Evolutionary conservation across 192 early-diverging fungal genomes (phyloP), one percentile per base, ranked within the genome.

Genomic region (Gryganskiella cystojenkinii): DNA sequence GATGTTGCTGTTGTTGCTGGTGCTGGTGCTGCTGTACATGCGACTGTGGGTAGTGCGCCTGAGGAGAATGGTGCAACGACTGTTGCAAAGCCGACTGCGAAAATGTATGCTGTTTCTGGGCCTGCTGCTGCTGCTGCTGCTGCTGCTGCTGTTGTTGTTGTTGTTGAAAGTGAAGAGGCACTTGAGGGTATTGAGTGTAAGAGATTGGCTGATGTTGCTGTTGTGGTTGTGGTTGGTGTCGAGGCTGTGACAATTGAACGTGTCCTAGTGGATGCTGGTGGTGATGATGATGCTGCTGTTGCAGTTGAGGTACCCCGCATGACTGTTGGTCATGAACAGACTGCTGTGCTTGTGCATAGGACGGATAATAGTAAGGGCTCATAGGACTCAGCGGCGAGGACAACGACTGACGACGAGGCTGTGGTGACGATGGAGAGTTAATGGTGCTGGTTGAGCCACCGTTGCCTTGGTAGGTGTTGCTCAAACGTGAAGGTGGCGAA

Each of bases 161-260:
- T 31, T 43, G 44, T 35, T 70, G 67, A 7, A 65, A 34, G 19
- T 53, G 54, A 30, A 47, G 42, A 6, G 65, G 65, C 7, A 57
- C 24, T 7, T 67, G 65, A 25, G 53, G 45, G 30, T 72, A 64
- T 45, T 57, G 61, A 19, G 61, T 33, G 45, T 71, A 51, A 24
- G 49, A 22, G 3, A 63, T 58, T 59, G 66, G 5, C 8, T 49
- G 33, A 42, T 53, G 37, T 13, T 40, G 37, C 37, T 40, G 37
- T 40, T 40, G 37, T 40, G 5, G 37, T 40, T 40, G 37, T 40
- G 5, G 37, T 13, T 5, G 13, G 37, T 13, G 13, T 40, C 37
- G 37, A 40, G 13, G 37, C 7, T 5, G 37, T 40, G n/a, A n/a
- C n/a, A n/a, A 64, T 8, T 53, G 62, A 34, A 11, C 28, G 33